Evolutionary conservation across 2,329 filamentous ascomycete genomes (phyloP).

Genomic region (Colletotrichum orchidophilum): DNA sequence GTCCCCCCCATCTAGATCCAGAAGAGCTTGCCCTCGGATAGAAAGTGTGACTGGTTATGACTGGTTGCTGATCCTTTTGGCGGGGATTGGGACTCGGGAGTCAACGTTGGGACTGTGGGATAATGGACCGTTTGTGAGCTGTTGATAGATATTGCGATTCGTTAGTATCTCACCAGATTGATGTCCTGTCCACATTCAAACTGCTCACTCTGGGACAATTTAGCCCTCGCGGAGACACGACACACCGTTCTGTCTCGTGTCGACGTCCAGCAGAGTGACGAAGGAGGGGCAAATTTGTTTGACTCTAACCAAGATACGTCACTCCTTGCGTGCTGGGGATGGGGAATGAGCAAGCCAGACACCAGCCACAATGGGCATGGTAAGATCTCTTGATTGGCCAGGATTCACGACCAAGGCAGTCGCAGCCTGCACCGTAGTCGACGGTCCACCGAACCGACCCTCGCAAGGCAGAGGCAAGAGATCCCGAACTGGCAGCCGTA

Average conservation of each 20-base stretch:
- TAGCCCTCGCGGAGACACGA: neutral
- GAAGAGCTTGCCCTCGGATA: neutral
- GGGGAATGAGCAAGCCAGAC: slow-evolving; percentile 22
- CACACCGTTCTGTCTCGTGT: neutral
- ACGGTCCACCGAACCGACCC: neutral
- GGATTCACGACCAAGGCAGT: slow-evolving; percentile 16
- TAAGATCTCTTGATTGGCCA: slow-evolving; percentile 5
- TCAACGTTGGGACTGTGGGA: neutral
- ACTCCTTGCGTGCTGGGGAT: slow-evolving; percentile 27
- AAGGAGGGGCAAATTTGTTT: neutral
- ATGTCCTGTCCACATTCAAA: neutral
- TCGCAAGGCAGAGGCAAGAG: neutral
- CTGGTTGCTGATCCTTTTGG: neutral
- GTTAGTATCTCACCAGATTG: slow-evolving; percentile 10
- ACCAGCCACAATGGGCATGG: slow-evolving; percentile 25
- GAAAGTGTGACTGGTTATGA: neutral
- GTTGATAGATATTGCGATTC: neutral
- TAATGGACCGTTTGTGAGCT: slow-evolving; percentile 29
- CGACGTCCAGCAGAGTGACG: neutral
- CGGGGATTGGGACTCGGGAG: neutral
- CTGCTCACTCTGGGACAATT: neutral
- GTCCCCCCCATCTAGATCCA: slow-evolving; percentile 15
- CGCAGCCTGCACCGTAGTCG: neutral
- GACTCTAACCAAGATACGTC: slow-evolving; percentile 11
- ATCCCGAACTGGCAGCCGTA: neutral